phyloP scores from a whole-genome alignment of 345 rosid genomes.

The Cochlearia excelsa region DNA sequence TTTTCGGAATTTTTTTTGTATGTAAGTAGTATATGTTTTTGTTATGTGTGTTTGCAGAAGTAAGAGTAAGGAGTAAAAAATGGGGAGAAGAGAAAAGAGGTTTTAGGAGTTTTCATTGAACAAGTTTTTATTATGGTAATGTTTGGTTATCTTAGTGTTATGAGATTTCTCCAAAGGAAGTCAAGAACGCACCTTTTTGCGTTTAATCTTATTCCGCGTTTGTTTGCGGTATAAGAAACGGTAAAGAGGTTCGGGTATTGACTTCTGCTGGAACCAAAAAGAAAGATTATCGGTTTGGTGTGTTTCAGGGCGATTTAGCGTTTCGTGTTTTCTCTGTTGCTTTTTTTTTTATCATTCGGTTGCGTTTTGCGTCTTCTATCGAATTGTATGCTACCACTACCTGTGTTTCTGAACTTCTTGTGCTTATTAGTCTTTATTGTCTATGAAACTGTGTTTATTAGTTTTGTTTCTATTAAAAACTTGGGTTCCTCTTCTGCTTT shows the following conservation, averaged over 20 bases:
- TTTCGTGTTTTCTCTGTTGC: constrained; percentile 18
- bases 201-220: constrained; percentile 26
- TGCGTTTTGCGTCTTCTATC: constrained; percentile 24
- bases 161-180: constrained; percentile 57
- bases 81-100: constrained; percentile 8
- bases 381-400: constrained; percentile 13
- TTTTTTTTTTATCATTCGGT: constrained; percentile 12
- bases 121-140: constrained; percentile 35
- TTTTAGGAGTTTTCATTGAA: constrained; percentile 18
- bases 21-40: not conserved
- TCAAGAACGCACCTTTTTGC: constrained; percentile 90
- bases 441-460: constrained; percentile 20
- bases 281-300: constrained; percentile 15
- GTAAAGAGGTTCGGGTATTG: constrained; percentile 80
- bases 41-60: constrained; percentile 39
- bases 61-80: not conserved
- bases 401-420: constrained; percentile 13
- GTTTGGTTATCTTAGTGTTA: constrained; percentile 8
- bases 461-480: not conserved
- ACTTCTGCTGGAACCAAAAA: constrained; percentile 43
- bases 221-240: constrained; percentile 20
- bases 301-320: not conserved
- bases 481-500: constrained; percentile 5
- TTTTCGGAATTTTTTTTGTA: not conserved
- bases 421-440: not conserved